phyloP scores from a whole-genome alignment of 225 moss, liverwort and hornwort genomes.

The Neckera pumila region DNA sequence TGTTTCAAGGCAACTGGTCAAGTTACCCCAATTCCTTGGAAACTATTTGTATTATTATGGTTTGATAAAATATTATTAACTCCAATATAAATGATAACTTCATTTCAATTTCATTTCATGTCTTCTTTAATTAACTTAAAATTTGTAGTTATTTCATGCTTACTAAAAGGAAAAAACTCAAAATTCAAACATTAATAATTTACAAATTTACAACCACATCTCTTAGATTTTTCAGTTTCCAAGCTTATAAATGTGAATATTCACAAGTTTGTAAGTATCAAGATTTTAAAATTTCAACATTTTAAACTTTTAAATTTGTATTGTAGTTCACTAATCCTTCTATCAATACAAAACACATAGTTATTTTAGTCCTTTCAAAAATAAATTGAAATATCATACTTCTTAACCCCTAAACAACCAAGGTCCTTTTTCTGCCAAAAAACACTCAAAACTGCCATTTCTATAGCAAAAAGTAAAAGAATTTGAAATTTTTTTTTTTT shows the following conservation, averaged over 20 bases:
- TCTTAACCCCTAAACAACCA: too few species aligned
- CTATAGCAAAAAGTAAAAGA: too few species aligned
- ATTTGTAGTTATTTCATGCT: not conserved
- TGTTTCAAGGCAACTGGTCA: not conserved
- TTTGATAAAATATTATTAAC: not conserved
- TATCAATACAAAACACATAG: not conserved
- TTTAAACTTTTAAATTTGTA: not conserved
- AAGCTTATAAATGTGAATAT: not conserved
- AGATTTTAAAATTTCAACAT: not conserved
- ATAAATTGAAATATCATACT: not conserved
- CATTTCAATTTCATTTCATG: not conserved
- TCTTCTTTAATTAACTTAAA: not conserved
- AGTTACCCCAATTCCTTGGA: not conserved
- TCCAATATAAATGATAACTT: not conserved
- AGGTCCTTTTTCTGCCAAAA: too few species aligned
- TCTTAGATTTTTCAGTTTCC: not conserved
- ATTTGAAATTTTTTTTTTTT: too few species aligned
- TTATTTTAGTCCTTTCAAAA: not conserved
- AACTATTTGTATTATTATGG: not conserved
- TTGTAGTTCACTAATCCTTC: not conserved
- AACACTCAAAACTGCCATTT: too few species aligned
- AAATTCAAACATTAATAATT: not conserved
- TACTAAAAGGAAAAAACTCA: not conserved
- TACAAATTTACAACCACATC: not conserved
- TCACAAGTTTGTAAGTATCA: not conserved